Evolutionary conservation across 2,329 filamentous ascomycete genomes (phyloP), one percentile per base, ranked within the genome.

Genomic region (Septoria linicola): DNA sequence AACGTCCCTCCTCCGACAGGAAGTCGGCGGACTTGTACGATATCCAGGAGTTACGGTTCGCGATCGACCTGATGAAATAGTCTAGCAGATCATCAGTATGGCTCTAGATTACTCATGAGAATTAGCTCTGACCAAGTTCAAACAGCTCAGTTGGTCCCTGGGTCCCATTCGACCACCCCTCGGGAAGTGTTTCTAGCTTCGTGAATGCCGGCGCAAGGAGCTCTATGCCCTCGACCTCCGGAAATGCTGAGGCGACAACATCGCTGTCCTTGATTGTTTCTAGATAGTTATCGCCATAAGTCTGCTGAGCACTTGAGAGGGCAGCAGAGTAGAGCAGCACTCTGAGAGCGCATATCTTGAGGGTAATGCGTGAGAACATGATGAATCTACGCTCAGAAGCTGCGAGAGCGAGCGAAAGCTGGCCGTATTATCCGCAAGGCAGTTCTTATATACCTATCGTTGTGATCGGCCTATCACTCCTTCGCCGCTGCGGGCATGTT

Each of bases 31-130:
- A 54, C 6, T 49, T 19, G 43, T 67, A 68, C 3, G 59, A 61
- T 50, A 66, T 62, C 68, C 68, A 71, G 25, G 60, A 52, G 30
- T 71, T 70, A 20, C 63, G 66, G 6, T 57, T 55, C 2, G 67
- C 65, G 10, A 70, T 59, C 1, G 35, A 36, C 10, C 58, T 57
- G 4, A 70, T 37, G 32, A 66, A 70, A 2, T 52, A 49, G 17
- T 65, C 56, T 56, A 34, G 36, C 45, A n/a, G 14, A n/a, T 5
- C 5, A 5, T 34, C 13, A 34, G 31, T 34, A 13, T 13, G 11
- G 5, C 31, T 4, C 31, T 16, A 5, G 14, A 34, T 34, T 34
- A n/a, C 31, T 4, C 31, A 30, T n/a, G 31, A 27, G 23, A 10
- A 27, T n/a, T n/a, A n/a, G n/a, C n/a, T n/a, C 35, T 17, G 16